Percentiles rank a stretch among this genome's conserved stretches.
phyloP scores from a whole-genome alignment of 176 grass and related monocot species.

The Avena atlantica region DNA sequence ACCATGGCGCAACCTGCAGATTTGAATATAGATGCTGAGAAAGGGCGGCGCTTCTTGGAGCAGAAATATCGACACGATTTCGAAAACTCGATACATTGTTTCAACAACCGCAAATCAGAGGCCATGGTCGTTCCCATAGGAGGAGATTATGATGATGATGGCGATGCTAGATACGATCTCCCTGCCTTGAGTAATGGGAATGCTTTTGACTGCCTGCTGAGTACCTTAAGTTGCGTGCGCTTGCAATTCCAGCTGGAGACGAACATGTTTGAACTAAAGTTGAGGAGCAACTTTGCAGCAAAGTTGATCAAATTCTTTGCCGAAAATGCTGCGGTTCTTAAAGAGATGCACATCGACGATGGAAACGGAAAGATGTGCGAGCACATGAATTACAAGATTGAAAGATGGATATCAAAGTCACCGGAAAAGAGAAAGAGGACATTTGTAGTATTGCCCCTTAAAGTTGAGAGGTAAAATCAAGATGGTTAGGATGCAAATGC shows the following conservation, averaged over 20 bases:
- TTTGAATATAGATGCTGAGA: rapidly evolving
- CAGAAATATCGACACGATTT: not conserved
- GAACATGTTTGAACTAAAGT: not conserved
- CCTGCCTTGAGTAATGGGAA: not conserved
- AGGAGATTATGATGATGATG: not conserved
- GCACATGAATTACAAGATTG: not conserved
- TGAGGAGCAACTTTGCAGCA: not conserved
- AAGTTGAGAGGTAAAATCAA: not conserved
- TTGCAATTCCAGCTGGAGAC: not conserved
- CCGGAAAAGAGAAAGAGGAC: not conserved
- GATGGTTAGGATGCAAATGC: not conserved
- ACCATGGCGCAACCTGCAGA: not conserved
- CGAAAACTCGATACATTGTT: not conserved
- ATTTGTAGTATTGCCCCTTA: not conserved
- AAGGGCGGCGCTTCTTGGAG: not conserved
- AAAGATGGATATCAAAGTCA: not conserved
- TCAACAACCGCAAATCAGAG: not conserved
- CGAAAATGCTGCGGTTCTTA: not conserved
- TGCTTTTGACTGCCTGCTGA: not conserved
- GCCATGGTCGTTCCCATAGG: not conserved
- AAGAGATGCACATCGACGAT: not conserved
- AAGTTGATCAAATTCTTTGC: slow-evolving; percentile 10
- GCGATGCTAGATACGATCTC: not conserved
- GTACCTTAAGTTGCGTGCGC: not conserved
- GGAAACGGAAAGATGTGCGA: not conserved